Conservation (phyloP, 148 eudicot genomes). For the Mesembryanthemum crystallinum region DNA sequence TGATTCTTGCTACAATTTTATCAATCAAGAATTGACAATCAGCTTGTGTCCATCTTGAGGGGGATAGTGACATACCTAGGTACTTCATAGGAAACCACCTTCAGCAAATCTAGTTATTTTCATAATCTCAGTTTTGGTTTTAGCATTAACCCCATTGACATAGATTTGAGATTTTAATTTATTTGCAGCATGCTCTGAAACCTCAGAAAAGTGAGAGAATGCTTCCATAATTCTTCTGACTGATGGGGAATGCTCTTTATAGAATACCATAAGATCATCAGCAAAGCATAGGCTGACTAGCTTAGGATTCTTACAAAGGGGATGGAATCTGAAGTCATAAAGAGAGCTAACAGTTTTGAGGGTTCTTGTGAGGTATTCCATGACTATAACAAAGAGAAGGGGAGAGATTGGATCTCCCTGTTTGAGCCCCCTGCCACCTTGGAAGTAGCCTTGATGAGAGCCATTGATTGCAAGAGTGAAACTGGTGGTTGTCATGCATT, state of each 20-base stretch:
- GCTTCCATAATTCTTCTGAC: not conserved
- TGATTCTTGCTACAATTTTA: not conserved
- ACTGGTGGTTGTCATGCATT: not conserved
- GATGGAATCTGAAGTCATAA: not conserved
- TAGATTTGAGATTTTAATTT: not conserved
- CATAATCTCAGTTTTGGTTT: too few species aligned
- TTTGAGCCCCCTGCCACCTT: not conserved
- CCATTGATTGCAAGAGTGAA: not conserved
- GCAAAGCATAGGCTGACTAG: not conserved
- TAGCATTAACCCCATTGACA: not conserved
- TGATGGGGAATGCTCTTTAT: not conserved
- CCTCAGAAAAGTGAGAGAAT: too few species aligned
- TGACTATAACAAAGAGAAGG: not conserved
- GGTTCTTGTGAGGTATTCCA: not conserved
- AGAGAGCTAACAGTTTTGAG: not conserved
- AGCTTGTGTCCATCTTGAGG: not conserved
- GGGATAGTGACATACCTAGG: not conserved
- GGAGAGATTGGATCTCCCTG: not conserved
- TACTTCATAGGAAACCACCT: not conserved
- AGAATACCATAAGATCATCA: too few species aligned
- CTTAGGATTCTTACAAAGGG: not conserved
- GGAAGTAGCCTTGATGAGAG: not conserved
- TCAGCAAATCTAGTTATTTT: not conserved
- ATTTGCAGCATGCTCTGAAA: not conserved
- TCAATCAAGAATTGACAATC: not conserved